Base-by-base conservation (phyloP, 495 filamentous ascomycete genomes). In the Lophiotrema nucula region DNA sequence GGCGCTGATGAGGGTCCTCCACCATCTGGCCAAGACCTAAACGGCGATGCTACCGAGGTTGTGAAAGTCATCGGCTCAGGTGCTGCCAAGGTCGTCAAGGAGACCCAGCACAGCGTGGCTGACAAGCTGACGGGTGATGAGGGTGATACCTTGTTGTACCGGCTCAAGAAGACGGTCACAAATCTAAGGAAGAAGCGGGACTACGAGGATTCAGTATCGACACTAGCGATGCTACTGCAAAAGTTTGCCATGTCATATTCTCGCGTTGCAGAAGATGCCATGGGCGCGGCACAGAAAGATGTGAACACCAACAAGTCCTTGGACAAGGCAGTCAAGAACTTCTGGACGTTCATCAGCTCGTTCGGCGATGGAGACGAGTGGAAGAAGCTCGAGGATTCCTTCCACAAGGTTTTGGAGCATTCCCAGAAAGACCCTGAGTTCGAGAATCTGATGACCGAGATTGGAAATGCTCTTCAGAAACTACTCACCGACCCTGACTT, bases 401-500 rank as follows among this genome's bases (percentile, higher is more conserved):
- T 89, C 64, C 78, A 87, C 26, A 73, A 80, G 48, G 82, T 96
- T 47, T 71, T 93, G 74, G 75, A 80, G 35, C 89, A 95, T 71
- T 81, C 84, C 2, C 77, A 87, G 45, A 83, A 80, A 23, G 89
- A 96, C 66, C 88, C 88, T 0, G 83, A 95, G 33, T 96, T 96
- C 61, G 92, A 97, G 60, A 69, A 79, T 22, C 68, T 95, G 25
- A 81, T 95, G 70, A 76, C 73, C 10, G 86, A 92, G 23, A 72
- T 92, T 4, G 86, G 86, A 0, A 79, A 79, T 45, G 82, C 87
- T 3, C 62, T 93, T 3, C 86, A 93, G 67, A 85, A 88, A 46
- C 82, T 97, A 69, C 74, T 96, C n/a, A 93, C 82, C 0, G 87
- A 97, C 61, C 91, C 92, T 0, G 78, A 82, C 1, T 96, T 95